Evolutionary conservation across 768 basidiomycete genomes (phyloP).

Genomic region (Amanita fuliginea): DNA sequence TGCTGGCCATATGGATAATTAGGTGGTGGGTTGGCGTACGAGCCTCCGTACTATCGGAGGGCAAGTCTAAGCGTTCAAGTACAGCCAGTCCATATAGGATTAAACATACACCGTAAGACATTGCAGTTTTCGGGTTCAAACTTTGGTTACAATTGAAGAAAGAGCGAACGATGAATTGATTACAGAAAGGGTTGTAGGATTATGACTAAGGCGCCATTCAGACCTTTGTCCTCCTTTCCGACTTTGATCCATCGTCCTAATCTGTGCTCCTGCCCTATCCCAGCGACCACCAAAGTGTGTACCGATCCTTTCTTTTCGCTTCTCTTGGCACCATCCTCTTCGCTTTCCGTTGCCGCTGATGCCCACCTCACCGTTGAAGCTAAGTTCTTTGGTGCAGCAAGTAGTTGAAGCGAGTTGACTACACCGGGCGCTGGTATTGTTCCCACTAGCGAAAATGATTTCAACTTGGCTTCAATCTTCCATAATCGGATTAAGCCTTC

Average conservation of each 20-base stretch:
- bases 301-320: constrained; percentile 11
- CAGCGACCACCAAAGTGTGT: constrained; percentile 59
- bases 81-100: too few species aligned
- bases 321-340: constrained; percentile 6
- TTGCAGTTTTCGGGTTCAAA: not conserved
- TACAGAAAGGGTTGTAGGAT: constrained; percentile 23
- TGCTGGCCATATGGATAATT: constrained; percentile 7
- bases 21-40: constrained; percentile 3
- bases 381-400: constrained; percentile 41
- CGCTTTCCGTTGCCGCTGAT: constrained; percentile 5
- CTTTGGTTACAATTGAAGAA: not conserved
- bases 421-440: constrained; percentile 64
- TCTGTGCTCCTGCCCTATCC: constrained; percentile 79
- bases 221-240: constrained; percentile 37
- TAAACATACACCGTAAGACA: constrained; percentile 5
- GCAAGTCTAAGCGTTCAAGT: not conserved
- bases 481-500: constrained; percentile 85
- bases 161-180: not conserved
- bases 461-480: constrained; percentile 74
- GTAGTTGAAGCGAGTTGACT: constrained; percentile 82
- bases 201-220: constrained; percentile 64
- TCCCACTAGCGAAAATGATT: constrained; percentile 61
- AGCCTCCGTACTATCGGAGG: constrained; percentile 10
- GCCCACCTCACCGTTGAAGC: constrained; percentile 28
- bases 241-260: constrained; percentile 81